phyloP scores from a whole-genome alignment of 108 stramenopile genomes.

The Conticribra guillardii region DNA sequence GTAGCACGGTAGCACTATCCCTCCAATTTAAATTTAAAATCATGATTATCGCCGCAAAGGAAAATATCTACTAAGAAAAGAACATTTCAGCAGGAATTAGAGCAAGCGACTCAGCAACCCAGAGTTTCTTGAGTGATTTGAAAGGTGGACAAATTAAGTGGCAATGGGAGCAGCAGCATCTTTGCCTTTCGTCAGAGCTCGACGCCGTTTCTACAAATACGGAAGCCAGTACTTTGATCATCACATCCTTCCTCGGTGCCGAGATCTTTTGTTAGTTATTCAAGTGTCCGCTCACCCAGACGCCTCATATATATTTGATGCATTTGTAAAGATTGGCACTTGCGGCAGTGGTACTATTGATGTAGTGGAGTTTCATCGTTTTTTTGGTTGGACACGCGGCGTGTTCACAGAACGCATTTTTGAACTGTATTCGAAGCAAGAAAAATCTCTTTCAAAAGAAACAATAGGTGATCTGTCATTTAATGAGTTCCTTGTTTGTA shows the following conservation, averaged over 20 bases:
- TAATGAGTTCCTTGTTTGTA: constrained; percentile 14
- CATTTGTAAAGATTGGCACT: constrained; percentile 22
- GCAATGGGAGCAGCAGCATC: background rate
- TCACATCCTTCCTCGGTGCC: constrained; percentile 10
- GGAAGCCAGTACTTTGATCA: constrained; percentile 11
- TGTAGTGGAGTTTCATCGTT: constrained; percentile 18
- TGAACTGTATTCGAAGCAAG: background rate
- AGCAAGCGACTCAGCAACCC: no score
- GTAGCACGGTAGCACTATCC: no score
- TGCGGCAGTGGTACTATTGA: constrained; percentile 4
- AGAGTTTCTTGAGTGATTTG: no score
- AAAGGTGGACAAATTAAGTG: no score
- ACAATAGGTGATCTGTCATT: constrained; percentile 1
- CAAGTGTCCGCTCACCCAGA: background rate
- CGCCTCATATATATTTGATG: constrained; percentile 15
- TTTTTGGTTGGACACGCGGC: constrained; percentile 16
- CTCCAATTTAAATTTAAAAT: no score
- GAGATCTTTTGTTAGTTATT: background rate
- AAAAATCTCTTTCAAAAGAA: background rate
- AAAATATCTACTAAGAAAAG: no score
- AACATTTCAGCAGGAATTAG: no score
- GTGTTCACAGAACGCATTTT: constrained; percentile 21
- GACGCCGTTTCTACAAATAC: background rate
- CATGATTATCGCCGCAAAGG: no score
- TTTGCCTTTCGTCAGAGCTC: background rate